A percentile compares a stretch with the other conserved stretches of the same genome.
phyloP scores from a whole-genome alignment of 768 basidiomycete genomes.

The Tricholoma sp. region DNA sequence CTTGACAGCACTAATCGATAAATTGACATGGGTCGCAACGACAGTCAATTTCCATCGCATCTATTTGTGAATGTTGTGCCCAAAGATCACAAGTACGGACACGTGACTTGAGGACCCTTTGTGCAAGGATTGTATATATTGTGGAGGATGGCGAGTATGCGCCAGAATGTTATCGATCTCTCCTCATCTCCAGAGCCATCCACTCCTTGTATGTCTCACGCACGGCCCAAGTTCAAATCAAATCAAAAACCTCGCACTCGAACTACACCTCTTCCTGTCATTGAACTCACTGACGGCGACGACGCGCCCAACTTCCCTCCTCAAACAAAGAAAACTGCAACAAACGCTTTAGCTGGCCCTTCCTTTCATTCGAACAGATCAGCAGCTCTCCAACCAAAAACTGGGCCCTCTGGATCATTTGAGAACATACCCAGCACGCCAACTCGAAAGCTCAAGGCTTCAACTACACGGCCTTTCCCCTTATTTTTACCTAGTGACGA shows the following conservation, averaged over 20 bases:
- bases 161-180: neutral
- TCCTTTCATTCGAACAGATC: neutral
- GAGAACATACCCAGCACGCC: neutral
- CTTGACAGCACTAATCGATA: no score
- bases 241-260: neutral
- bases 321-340: neutral
- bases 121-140: no score
- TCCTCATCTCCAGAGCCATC: neutral
- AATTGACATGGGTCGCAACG: no score
- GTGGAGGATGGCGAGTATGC: neutral
- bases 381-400: neutral
- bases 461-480: neutral
- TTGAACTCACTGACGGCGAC: constrained; percentile 1
- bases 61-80: no score
- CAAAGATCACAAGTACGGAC: neutral
- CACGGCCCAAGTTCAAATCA: neutral
- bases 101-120: neutral
- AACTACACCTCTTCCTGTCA: neutral
- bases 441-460: neutral
- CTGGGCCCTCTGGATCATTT: neutral
- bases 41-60: no score
- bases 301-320: neutral
- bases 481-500: constrained; percentile 1
- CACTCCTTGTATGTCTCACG: neutral
- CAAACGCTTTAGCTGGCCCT: neutral